Base-by-base conservation (phyloP, 768 basidiomycete species). In the Podaxis mareebaensis region DNA sequence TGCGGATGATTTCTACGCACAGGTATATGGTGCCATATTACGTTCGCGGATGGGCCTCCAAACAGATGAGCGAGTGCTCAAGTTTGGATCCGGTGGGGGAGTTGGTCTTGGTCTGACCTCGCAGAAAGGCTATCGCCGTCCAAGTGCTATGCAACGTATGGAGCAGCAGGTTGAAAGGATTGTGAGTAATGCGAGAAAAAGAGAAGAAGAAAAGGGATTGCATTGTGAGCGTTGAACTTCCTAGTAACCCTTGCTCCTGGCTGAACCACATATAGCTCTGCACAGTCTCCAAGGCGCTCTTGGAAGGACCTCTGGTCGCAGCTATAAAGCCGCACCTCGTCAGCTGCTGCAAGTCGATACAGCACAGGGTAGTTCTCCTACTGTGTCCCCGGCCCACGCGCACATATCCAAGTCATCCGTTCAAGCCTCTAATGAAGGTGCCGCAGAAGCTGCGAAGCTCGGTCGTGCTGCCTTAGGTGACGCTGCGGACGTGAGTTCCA, bases 1-100 rank as follows among this genome's bases (percentile, higher is more conserved):
- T 74, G 88, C 93, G 36, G 96, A 99, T 66, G 97, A 99, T 73
- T 99, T 98, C 74, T 99, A 99, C 71, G 97, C 95, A 11, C 96
- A 99, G 75, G 95, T 98, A 2, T 95, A 93, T 71, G 89, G 92
- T 42, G 92, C 93, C 1, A 85, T 96, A 63, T 70, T 93, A 57
- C 88, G 94, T 51, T 90, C 91, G 42, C 85, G 91, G 61, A 76
- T 92, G 81, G 90, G 91, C 60, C 77, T 92, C 61, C 86, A 88
- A 56, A 81, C 82, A 42, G 90, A 92, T 63, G 90, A 92, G 54
- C 85, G 90, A 13, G 91, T 97, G 4, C 77, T 97, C 58, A 93
- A 93, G 70, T 93, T 97, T 67, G 88, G 91, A 24, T 87, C 88
- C 24, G 85, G 88, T 30, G 89, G 91, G 8, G 95, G 94, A 13